Conservation (phyloP, 192 early-diverging fungal genomes). For the Coemansia sp. region DNA sequence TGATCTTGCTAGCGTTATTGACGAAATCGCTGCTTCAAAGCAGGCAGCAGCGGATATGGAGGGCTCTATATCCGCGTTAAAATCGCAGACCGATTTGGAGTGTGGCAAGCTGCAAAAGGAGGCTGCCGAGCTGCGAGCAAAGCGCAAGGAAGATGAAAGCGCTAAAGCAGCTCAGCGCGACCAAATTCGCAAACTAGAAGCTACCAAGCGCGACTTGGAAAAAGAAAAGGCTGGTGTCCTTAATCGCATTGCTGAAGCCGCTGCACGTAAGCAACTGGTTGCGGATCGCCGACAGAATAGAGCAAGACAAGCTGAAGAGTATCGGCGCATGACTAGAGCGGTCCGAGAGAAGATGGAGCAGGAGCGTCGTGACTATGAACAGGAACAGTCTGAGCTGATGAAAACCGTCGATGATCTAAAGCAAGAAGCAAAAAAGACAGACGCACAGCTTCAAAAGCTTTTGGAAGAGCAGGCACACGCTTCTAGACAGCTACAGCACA, state of each 20-base stretch:
- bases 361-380: constrained; percentile 30
- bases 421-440: constrained; percentile 22
- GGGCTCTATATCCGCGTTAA: constrained; percentile 14
- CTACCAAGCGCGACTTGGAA: constrained; percentile 38
- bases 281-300: constrained; percentile 22
- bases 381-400: constrained; percentile 24
- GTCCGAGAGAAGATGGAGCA: constrained; percentile 24
- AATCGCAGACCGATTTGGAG: constrained; percentile 19
- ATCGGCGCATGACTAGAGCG: constrained; percentile 19
- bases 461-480: constrained; percentile 17
- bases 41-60: constrained; percentile 12
- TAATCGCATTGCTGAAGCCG: constrained; percentile 23
- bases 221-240: constrained; percentile 21
- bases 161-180: constrained; percentile 23
- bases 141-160: constrained; percentile 34
- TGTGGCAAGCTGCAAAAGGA: constrained; percentile 25
- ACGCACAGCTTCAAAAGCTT: constrained; percentile 11
- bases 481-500: constrained; percentile 10
- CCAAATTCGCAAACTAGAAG: constrained; percentile 33
- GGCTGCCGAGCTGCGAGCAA: constrained; percentile 21
- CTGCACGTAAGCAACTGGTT: constrained; percentile 23
- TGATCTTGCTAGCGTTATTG: too few relatives aligned
- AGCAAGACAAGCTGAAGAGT: constrained; percentile 17
- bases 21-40: constrained; percentile 1
- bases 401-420: constrained; percentile 21